phyloP scores from a whole-genome alignment of 2,329 filamentous ascomycete genomes.

The Bipolaris zeicola region DNA sequence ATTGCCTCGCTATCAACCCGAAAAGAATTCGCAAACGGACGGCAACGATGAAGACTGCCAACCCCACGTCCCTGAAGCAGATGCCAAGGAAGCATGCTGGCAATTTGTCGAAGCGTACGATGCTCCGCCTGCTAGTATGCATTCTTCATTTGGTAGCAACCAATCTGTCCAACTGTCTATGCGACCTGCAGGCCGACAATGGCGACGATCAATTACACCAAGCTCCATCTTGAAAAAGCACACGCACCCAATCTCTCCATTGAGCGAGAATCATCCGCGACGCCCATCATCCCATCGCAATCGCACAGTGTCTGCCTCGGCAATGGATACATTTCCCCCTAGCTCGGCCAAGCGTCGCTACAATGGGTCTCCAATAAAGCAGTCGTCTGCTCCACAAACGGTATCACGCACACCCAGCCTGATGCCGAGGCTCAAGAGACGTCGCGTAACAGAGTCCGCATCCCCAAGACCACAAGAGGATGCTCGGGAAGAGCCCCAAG shows the following conservation, averaged over 20 bases:
- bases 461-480: conserved; percentile 25
- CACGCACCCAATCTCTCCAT: conserved; percentile 43
- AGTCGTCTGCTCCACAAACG: conserved; percentile 33
- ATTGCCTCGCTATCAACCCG: conserved; percentile 62
- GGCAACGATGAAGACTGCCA: conserved; percentile 46
- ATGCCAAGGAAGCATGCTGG: conserved; percentile 71
- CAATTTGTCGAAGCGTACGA: conserved; percentile 69
- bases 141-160: conserved; percentile 53
- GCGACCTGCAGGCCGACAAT: conserved; percentile 43
- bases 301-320: conserved; percentile 39
- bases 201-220: conserved; percentile 45
- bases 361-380: conserved; percentile 37
- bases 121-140: conserved; percentile 54
- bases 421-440: conserved; percentile 52
- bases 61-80: conserved; percentile 61
- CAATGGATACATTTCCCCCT: conserved; percentile 27
- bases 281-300: conserved; percentile 33
- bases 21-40: conserved; percentile 44
- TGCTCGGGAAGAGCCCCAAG: conserved; percentile 29
- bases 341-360: conserved; percentile 41
- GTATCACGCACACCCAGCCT: conserved; percentile 47
- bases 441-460: conserved; percentile 48
- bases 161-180: conserved; percentile 41
- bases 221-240: conserved; percentile 39
- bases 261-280: conserved; percentile 40